Base-by-base conservation (phyloP, 1,284 basidiomycete genomes). In the Ceratobasidium sp. region DNA sequence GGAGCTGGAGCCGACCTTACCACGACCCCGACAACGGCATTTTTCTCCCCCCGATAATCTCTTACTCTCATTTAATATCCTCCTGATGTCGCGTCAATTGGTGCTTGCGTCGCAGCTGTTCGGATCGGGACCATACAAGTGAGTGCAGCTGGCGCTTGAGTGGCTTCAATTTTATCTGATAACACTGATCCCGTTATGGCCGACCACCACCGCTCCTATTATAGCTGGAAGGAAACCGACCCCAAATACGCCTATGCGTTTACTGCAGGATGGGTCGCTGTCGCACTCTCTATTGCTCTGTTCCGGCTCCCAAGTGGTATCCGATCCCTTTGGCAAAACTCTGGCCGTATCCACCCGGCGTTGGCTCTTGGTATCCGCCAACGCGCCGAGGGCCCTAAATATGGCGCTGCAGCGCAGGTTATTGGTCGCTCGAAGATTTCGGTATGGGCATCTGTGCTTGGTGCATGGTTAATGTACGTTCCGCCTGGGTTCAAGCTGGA, bases 181-280 rank as follows among this genome's bases (percentile, higher is more conserved):
- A 65, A 65, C 29, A 38, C 35, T 13, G 10, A n/a, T n/a, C 13
- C 15, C 49, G 34, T 45, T 38, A 65, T 65, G 60, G 50, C 27
- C 27, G 47, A 62, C 57, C 15, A 64, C 45, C 27, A 49, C 47
- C 12, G 13, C 8, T 8, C 22, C 20, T 47, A n/a, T n/a, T 50
- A 57, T 40, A 93, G 92, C 77, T 92, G 91, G 0, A 92, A 92
- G 76, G 81, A 81, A 22, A 82, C 83, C 57, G 92, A 93, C 75
- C 92, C 92, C 0, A 81, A 83, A 80, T 94, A 87, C 87, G 91
- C 92, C 75, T 80, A 79, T 62, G 87, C 83, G 73, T 93, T 93
- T 79, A 88, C 89, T 0, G 85, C 84, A 20, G 84, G 89, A 49
- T 94, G 92, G 92, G 84, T 85, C 1, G 81, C 84, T 1, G 81